Percentiles rank a stretch among this genome's conserved stretches.
Evolutionary conservation across 208 protist species (phyloP).

Genomic region (Wallacemonas rigidus): DNA sequence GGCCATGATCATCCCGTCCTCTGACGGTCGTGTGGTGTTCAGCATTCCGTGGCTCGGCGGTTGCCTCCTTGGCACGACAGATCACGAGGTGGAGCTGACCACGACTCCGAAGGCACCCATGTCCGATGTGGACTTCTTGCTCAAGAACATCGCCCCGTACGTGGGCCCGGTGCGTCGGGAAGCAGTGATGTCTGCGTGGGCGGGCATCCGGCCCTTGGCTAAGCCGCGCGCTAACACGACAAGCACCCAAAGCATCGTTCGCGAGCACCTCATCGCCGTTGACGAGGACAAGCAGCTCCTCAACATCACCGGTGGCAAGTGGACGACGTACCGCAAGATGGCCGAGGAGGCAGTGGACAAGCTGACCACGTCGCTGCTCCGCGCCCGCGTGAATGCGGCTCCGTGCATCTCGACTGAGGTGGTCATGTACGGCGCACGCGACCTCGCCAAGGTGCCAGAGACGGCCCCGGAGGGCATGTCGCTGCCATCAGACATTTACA

Average conservation of each 20-base stretch:
- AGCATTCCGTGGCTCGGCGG: constrained; percentile 92
- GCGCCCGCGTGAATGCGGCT: constrained; percentile 28
- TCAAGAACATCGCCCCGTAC: constrained; percentile 69
- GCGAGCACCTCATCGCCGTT: constrained; percentile 92
- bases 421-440: constrained; percentile 79
- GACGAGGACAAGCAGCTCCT: constrained; percentile 69
- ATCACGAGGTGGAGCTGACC: constrained; percentile 67
- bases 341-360: constrained; percentile 89
- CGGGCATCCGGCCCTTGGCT: constrained; percentile 86
- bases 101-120: constrained; percentile 57
- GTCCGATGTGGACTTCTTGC: constrained; percentile 88
- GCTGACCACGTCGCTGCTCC: constrained; percentile 49
- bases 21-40: constrained; percentile 94
- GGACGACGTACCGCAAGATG: constrained; percentile 96
- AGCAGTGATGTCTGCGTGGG: constrained; percentile 82
- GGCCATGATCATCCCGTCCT: constrained; percentile 89
- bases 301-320: constrained; percentile 94
- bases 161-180: constrained; percentile 57
- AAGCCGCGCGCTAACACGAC: constrained; percentile 23
- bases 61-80: constrained; percentile 95
- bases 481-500: constrained; percentile 61
- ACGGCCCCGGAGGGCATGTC: constrained; percentile 29
- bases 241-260: constrained; percentile 82
- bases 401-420: constrained; percentile 79
- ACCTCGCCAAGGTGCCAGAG: constrained; percentile 39